Base-by-base conservation (phyloP, 179 eudicot genomes). In the Vitellaria paradoxa region DNA sequence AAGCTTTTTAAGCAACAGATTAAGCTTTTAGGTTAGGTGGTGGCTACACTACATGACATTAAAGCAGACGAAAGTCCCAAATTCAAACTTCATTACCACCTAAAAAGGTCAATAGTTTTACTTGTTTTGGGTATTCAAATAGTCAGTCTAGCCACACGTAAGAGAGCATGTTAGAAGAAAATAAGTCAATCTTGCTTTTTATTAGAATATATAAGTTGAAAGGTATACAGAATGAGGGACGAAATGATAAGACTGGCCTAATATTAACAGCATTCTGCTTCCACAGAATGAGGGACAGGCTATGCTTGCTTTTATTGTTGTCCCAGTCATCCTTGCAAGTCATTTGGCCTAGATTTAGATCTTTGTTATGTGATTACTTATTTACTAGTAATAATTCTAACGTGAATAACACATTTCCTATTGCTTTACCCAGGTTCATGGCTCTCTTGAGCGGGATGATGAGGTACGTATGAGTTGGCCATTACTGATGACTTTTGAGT, bases 381-480 rank as follows among this genome's bases (percentile, higher is more conserved):
- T 37, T 20, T 52, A 23, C 3, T 4, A 52, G 26, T 49, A 50
- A 64, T 42, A 65, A 21, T 64, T 75, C 14, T 75, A 18, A 24
- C 9, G 24, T 75, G 72, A 20, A 65, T 77, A 24, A 60, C 49
- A 1, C 50, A 17, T 59, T 49, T 53, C 49, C 47, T 73, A 49
- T 63, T 60, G 56, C 53, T 83, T 62, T 49, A 40, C 83, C 79
- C 93, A 91, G 97, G 93, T 85, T 71, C 94, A 87, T 68, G 94
- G 92, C 55, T 91, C 97, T 65, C 88, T 86, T 78, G 97, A 90
- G 78, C 89, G 94, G 62, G 98, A 93, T 88, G 97, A 94, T 70
- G 98, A 95, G 99, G 99, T 95, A 87, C 73, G 73, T 59, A 26
- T 68, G 55, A 68, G 49, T 26, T 59, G 42, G 21, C 69, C 68